Evolutionary conservation across 805 yeast genomes (phyloP), one percentile per base, ranked within the genome.

Genomic region (Candida sanyiensis): DNA sequence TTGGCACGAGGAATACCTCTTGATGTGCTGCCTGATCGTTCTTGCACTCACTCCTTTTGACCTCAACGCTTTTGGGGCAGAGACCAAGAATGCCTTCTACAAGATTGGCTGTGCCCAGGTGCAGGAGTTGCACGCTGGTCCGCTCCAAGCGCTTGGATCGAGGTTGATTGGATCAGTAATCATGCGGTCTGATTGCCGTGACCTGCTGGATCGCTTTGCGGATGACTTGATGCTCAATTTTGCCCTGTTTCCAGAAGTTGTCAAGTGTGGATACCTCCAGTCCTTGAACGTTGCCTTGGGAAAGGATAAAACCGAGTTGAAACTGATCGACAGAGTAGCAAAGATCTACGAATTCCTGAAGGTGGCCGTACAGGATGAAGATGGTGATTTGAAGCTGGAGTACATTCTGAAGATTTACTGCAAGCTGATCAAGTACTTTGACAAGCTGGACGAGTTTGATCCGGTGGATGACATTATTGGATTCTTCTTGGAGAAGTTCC

Each of bases 41-140:
- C 61, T 88, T 17, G 70, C 78, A 0, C 61, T 83, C n/a, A 75
- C 80, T 0, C 97, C 97, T 0, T 88, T 89, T 52, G 69, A 74
- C 2, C 61, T 89, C 19, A 59, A 57, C 1, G 45, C 59, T 0
- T 57, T 80, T 12, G 59, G 58, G 2, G 45, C 54, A 3, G 41
- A 52, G 0, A 40, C 58, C 0, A 56, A 71, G 5, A 45, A 50
- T 1, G 38, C 54, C 3, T 49, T 80, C 2, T 69, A 64, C 31
- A 42, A 47, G 0, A 44, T 70, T 7, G 67, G 72, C 0, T 35
- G 54, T 4, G 28, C 31, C 2, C 59, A 56, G 37, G 57, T 74
- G 29, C 54, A 50, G 25, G 35, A 30, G 9, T 13, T 23, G 5
- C 59, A 61, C 12, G 69, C 78, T 5, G 83, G 86, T 5, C 43